Evolutionary conservation across 2,329 filamentous ascomycete species (phyloP).

Genomic region (Alternaria gansuensis): DNA sequence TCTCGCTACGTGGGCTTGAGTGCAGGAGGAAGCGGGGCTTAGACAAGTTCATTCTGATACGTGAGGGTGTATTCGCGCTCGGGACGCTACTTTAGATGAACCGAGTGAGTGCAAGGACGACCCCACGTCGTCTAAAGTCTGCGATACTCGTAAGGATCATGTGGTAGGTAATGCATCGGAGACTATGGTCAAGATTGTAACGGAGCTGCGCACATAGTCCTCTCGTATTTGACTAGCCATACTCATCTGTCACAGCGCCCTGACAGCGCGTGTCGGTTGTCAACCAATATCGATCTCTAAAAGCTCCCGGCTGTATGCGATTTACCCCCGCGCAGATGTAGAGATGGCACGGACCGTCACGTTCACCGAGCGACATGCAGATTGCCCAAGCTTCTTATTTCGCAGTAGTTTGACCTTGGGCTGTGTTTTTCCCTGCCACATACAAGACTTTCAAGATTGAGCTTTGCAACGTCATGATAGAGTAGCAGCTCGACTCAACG

Average conservation of each 20-base stretch:
- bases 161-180: conserved; percentile 5
- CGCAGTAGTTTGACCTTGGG: conserved; percentile 25
- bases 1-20: conserved; percentile 19
- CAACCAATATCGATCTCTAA: conserved; percentile 23
- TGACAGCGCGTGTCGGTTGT: conserved; percentile 22
- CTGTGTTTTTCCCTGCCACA: conserved; percentile 27
- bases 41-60: conserved; percentile 19
- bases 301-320: conserved; percentile 24
- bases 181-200: not conserved
- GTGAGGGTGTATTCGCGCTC: conserved; percentile 22
- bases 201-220: conserved; percentile 32
- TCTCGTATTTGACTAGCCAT: conserved; percentile 21
- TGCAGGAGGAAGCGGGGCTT: conserved; percentile 23
- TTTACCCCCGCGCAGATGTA: conserved; percentile 24
- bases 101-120: conserved; percentile 33
- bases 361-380: conserved; percentile 30
- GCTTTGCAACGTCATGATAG: conserved; percentile 9
- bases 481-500: not conserved
- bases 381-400: conserved; percentile 26
- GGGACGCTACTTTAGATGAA: conserved; percentile 40
- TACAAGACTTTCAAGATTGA: conserved; percentile 8
- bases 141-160: conserved; percentile 15
- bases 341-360: conserved; percentile 36
- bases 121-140: conserved; percentile 23
- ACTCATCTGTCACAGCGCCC: conserved; percentile 1